A percentile compares a stretch with the other conserved stretches of the same genome.
These are phyloP conservation scores for Malus sieversii DNA, from an alignment of 306 rosid species.

Conservation along the genomic window DNA sequence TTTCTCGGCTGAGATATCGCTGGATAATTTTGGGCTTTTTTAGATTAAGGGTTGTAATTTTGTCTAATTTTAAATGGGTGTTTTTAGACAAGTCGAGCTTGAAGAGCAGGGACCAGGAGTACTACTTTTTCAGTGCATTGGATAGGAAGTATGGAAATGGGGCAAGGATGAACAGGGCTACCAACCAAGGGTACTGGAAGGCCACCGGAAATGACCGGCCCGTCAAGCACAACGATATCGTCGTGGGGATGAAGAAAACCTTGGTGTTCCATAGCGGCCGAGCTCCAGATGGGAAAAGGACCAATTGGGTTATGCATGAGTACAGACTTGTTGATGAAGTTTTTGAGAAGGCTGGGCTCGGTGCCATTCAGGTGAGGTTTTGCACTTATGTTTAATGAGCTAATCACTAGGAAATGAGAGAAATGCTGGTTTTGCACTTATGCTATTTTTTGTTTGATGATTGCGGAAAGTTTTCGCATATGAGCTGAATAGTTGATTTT, in stretches of 20 bases:
- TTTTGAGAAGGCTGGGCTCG: conserved; percentile 51
- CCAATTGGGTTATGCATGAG: conserved; percentile 99
- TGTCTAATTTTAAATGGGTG: conserved; percentile 5
- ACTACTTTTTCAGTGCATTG: conserved; percentile 93
- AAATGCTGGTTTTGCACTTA: conserved; percentile 3
- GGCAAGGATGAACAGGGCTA: conserved; percentile 98
- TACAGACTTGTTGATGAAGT: conserved; percentile 86
- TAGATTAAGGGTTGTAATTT: conserved; percentile 3
- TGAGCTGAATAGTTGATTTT: conserved; percentile 15
- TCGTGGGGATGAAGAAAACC: conserved; percentile 84
- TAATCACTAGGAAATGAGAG: conserved; percentile 16
- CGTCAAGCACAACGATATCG: conserved; percentile 52
- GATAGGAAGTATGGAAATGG: conserved; percentile 98
- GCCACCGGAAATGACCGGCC: conserved; percentile 95
- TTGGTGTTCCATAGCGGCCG: conserved; percentile 95
- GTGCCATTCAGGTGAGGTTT: conserved; percentile 69
- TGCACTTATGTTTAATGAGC: not conserved
- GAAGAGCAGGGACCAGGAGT: conserved; percentile 99
- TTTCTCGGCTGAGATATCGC: conserved; percentile 3
- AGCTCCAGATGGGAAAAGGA: conserved; percentile 89
- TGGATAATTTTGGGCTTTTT: not conserved
- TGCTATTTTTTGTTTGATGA: conserved; percentile 8
- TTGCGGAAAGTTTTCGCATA: conserved; percentile 14
- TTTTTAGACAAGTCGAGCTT: conserved; percentile 75
- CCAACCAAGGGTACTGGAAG: conserved; percentile 89